Evolutionary conservation across 192 early-diverging fungal genomes (phyloP).

Genomic region (Coemansia sp.): DNA sequence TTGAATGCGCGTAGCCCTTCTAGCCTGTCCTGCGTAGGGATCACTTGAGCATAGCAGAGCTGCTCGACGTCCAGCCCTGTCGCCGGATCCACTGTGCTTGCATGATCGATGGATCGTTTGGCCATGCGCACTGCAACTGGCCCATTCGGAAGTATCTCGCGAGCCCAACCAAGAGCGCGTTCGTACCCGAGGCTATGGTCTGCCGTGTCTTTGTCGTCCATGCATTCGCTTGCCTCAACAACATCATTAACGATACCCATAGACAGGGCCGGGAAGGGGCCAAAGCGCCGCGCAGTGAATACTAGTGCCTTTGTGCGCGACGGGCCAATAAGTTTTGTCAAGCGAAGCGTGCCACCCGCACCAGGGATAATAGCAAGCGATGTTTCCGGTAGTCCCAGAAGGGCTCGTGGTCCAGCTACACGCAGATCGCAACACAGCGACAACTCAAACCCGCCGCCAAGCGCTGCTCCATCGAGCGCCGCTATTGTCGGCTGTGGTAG

Average conservation of each 20-base stretch:
- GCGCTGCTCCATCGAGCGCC: constrained; percentile 87
- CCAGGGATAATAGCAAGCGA: constrained; percentile 95
- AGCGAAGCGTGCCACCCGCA: constrained; percentile 92
- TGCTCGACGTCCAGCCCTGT: constrained; percentile 91
- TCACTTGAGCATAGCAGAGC: constrained; percentile 90
- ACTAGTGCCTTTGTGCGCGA: constrained; percentile 92
- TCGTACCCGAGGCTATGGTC: constrained; percentile 46
- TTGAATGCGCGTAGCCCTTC: constrained; percentile 80
- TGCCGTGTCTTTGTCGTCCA: constrained; percentile 25
- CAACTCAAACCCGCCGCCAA: constrained; percentile 92
- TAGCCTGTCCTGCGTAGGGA: constrained; percentile 90
- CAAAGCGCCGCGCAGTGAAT: constrained; percentile 76
- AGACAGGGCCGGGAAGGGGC: constrained; percentile 62
- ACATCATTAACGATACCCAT: constrained; percentile 76
- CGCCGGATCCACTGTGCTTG: constrained; percentile 74
- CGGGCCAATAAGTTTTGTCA: constrained; percentile 82
- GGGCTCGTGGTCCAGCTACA: constrained; percentile 74
- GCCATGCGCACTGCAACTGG: constrained; percentile 90
- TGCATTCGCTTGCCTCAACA: constrained; percentile 20
- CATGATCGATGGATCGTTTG: constrained; percentile 85
- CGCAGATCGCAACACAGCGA: constrained; percentile 88
- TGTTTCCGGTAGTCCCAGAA: constrained; percentile 90
- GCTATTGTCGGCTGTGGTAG: constrained; percentile 93
- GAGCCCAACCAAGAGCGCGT: constrained; percentile 78
- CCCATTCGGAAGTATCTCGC: constrained; percentile 74